Base-by-base conservation (phyloP, 306 rosid species). In the Medicago ruthenica region DNA sequence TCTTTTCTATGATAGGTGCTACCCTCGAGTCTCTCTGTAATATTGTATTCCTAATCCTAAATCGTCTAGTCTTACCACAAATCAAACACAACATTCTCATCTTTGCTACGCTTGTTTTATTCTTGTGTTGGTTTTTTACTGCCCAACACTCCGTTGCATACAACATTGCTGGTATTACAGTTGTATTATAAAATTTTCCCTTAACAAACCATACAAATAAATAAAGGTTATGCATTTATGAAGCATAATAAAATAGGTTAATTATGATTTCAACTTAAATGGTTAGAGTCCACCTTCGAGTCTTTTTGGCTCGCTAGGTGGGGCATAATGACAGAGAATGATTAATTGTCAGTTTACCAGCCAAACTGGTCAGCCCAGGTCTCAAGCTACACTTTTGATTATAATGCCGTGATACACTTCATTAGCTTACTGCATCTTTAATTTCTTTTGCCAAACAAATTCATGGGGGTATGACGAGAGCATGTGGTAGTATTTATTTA, bases 381-480 rank as follows among this genome's bases (percentile, higher is more conserved):
- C 22, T 45, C 42, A 34, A 53, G 70, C 40, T 61, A 57, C 36
- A 55, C 62, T 14, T 58, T 50, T 34, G 31, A 17, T 63, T n/a
- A 27, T 72, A 63, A 70, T 34, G 47, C 8, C 64, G 20, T 40
- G 71, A 51, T 34, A 44, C 45, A 16, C 34, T 71, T 20, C 27
- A 47, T 70, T 79, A 75, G 44, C 61, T 55, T 76, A n/a, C 14
- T n/a, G 16, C 21, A 4, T 14, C 37, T 11, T 67, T 45, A 44
- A 51, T 65, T 80, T 77, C 58, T 74, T 53, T 61, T 69, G 57
- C 21, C 50, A 73, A 68, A 81, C 67, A 66, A 60, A 64, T 44
- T 66, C 44, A 45, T 24, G 48, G 44, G 44, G 54, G 40, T 71
- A 21, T 81, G 75, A 27, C 13, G 9, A 72, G 55, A 73, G 40